Percentiles rank a stretch among this genome's conserved stretches.
These are phyloP conservation scores for Funneliformis caledonium DNA, from an alignment of 371 early-diverging fungal genomes.

Conservation along the genomic window DNA sequence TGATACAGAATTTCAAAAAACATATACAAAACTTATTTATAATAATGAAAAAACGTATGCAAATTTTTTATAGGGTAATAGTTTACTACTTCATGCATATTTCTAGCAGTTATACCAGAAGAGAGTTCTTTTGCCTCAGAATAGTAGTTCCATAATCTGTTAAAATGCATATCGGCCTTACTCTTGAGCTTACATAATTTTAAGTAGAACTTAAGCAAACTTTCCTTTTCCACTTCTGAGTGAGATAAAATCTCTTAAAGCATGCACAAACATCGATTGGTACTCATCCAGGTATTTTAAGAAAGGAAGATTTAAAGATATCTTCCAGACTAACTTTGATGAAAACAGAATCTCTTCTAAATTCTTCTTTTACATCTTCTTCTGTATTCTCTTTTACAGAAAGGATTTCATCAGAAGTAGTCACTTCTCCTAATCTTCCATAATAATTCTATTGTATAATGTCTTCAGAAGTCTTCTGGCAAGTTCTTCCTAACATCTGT, in stretches of 20 bases:
- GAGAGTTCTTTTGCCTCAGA: not conserved
- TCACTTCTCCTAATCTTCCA: not conserved
- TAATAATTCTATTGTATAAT: not conserved
- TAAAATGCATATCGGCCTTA: not conserved
- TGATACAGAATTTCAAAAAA: too few species aligned
- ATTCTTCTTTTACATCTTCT: not conserved
- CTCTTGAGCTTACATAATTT: not conserved
- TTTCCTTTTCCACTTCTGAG: too few species aligned
- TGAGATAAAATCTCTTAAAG: too few species aligned
- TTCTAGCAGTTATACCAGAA: too few species aligned
- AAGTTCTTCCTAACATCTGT: not conserved
- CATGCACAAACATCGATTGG: too few species aligned
- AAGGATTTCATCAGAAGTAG: not conserved
- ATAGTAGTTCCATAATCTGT: not conserved
- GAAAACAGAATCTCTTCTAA: not conserved
- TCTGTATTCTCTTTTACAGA: not conserved
- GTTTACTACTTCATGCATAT: conserved; percentile 2
- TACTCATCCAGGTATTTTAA: too few species aligned
- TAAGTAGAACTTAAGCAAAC: not conserved
- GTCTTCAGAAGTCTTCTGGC: not conserved
- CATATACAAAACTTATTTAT: too few species aligned
- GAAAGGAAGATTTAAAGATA: not conserved
- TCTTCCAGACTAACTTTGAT: not conserved
- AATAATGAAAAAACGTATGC: too few species aligned
- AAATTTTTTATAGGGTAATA: too few species aligned